A percentile compares a stretch with the other conserved stretches of the same genome.
phyloP scores from a whole-genome alignment of 202 grass and related monocot genomes.

The Panicum hallii region DNA sequence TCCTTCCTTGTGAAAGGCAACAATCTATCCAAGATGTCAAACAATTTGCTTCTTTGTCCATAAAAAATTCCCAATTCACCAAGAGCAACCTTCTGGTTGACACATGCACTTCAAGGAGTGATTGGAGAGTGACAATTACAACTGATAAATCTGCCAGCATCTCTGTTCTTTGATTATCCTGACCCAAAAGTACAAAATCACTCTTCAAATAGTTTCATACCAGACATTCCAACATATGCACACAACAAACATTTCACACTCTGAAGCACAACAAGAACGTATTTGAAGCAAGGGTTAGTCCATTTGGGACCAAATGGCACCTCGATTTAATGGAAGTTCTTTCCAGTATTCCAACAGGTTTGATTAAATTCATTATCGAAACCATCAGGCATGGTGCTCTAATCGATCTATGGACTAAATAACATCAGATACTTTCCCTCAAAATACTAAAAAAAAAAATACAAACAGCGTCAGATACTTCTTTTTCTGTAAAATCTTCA shows the following conservation, averaged over 20 bases:
- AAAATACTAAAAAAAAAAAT: neutral
- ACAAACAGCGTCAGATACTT: neutral
- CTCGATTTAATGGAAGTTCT: neutral
- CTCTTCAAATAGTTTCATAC: neutral
- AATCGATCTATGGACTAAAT: neutral
- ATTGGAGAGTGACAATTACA: neutral
- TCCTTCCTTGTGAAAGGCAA: neutral
- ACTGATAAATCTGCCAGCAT: neutral
- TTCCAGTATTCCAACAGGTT: neutral
- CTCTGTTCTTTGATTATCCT: neutral
- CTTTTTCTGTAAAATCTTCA: constrained; percentile 27
- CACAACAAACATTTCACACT: neutral
- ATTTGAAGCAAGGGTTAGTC: neutral
- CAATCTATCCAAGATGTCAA: neutral
- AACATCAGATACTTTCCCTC: neutral
- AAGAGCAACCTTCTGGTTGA: neutral
- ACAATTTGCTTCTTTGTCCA: neutral
- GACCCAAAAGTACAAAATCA: neutral
- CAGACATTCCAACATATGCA: neutral
- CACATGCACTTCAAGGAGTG: neutral
- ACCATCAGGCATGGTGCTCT: neutral
- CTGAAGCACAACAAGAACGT: neutral
- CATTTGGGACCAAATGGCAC: neutral
- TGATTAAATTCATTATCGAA: neutral
- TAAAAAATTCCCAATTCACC: constrained; percentile 1